A percentile compares a stretch with the other conserved stretches of the same genome.
phyloP scores from a whole-genome alignment of 73 alveolate species.

The Paramecium sonneborni region DNA sequence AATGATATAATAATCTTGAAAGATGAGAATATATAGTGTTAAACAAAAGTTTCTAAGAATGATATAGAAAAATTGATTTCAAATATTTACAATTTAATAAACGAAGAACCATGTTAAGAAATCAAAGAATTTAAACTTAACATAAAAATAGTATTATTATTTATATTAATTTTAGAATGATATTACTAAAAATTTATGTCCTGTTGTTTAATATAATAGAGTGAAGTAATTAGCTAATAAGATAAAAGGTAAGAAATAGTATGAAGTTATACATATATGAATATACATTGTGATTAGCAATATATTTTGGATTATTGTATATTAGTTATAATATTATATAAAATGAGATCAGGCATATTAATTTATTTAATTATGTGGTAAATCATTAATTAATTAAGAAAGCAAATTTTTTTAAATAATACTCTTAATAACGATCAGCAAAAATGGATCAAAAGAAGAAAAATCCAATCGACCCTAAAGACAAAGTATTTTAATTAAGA shows the following conservation, averaged over 20 bases:
- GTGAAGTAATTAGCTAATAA: not conserved
- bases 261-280: not conserved
- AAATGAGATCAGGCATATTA: not conserved
- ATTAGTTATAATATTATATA: not conserved
- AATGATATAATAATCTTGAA: not conserved
- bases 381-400: not conserved
- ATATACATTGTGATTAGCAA: not conserved
- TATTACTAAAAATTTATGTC: not conserved
- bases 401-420: not conserved
- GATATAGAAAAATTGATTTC: not conserved
- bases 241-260: not conserved
- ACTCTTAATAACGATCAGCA: not conserved
- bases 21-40: not conserved
- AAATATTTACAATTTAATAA: not conserved
- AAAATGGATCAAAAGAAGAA: slow-evolving; percentile 20
- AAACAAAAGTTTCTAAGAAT: not conserved
- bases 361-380: not conserved
- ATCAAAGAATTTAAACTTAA: not conserved
- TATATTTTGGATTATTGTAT: not conserved
- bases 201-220: not conserved
- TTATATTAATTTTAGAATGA: not conserved
- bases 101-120: not conserved
- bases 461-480: slow-evolving; percentile 22
- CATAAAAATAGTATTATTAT: not conserved
- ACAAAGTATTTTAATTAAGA: not conserved